A percentile compares a stretch with the other conserved stretches of the same genome.
Evolutionary conservation across 805 yeast genomes (phyloP).

Genomic region (Metschnikowia santaceciliae): DNA sequence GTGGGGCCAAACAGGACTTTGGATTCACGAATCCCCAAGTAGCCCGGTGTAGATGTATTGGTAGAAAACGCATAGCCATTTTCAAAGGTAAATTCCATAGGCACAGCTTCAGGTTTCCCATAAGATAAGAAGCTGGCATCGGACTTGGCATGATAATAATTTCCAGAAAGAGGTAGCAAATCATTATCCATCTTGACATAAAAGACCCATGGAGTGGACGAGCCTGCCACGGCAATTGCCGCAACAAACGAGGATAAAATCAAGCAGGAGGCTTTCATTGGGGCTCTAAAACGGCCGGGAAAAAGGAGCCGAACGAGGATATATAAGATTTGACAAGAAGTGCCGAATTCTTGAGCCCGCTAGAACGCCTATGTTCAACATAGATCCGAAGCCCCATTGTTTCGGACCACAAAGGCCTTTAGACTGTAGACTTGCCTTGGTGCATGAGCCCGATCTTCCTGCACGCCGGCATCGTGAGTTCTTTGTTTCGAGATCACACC

Average conservation of each 20-base stretch:
- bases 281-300: no score
- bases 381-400: no score
- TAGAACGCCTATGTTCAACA: no score
- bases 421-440: no score
- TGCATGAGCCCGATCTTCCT: no score
- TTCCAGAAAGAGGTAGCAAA: not conserved
- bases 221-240: not conserved
- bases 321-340: not conserved
- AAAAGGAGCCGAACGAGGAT: not conserved
- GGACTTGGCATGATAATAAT: not conserved
- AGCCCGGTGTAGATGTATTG: not conserved
- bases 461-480: no score
- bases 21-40: not conserved
- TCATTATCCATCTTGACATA: not conserved
- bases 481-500: no score
- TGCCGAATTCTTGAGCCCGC: not conserved
- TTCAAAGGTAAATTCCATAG: not conserved
- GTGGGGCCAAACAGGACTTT: not conserved
- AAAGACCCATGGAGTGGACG: not conserved
- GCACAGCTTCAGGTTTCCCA: not conserved
- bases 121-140: not conserved
- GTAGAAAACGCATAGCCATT: not conserved
- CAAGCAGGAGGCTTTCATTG: not conserved
- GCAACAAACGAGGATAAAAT: not conserved
- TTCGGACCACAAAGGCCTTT: no score